A percentile compares a stretch with the other conserved stretches of the same genome.
Evolutionary conservation across 2,329 filamentous ascomycete species (phyloP).

Genomic region (Chaetomium sp.): DNA sequence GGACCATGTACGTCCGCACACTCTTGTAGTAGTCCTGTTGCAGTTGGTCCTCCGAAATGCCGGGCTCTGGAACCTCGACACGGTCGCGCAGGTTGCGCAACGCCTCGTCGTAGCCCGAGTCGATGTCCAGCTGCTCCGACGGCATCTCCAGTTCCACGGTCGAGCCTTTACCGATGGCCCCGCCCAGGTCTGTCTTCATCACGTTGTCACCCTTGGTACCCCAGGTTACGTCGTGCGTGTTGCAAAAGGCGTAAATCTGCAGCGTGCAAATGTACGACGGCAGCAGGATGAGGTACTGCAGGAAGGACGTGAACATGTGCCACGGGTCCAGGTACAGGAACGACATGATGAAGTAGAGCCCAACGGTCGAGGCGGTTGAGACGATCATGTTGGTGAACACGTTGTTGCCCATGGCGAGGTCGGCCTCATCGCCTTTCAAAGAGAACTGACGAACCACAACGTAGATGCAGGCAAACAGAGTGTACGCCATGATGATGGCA

Average conservation of each 20-base stretch:
- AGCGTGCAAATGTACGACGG: constrained; percentile 94
- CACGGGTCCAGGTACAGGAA: constrained; percentile 96
- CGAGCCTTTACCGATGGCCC: constrained; percentile 67
- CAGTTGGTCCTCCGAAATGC: constrained; percentile 67
- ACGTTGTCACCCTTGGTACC: constrained; percentile 98
- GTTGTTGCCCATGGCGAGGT: constrained; percentile 61
- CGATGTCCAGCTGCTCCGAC: constrained; percentile 94
- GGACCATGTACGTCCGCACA: constrained; percentile 96
- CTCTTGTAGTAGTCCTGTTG: constrained; percentile 99
- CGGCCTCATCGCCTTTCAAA: constrained; percentile 38
- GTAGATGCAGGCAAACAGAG: constrained; percentile 79
- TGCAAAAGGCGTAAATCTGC: constrained; percentile 98
- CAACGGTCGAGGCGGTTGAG: constrained; percentile 79
- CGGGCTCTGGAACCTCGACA: constrained; percentile 65
- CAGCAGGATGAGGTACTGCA: constrained; percentile 87
- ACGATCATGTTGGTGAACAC: constrained; percentile 94
- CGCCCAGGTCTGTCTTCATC: constrained; percentile 83
- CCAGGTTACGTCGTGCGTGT: constrained; percentile 98
- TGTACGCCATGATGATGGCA: constrained; percentile 91
- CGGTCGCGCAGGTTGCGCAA: constrained; percentile 92
- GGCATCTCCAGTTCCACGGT: constrained; percentile 97
- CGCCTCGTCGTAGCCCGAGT: constrained; percentile 94
- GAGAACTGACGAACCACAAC: constrained; percentile 80
- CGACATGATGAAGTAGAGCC: constrained; percentile 93
- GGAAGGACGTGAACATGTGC: constrained; percentile 94